Percentiles rank a stretch among this genome's conserved stretches.
These are phyloP conservation scores for Tetrahymena borealis DNA, from an alignment of 73 alveolate species.

Conservation along the genomic window DNA sequence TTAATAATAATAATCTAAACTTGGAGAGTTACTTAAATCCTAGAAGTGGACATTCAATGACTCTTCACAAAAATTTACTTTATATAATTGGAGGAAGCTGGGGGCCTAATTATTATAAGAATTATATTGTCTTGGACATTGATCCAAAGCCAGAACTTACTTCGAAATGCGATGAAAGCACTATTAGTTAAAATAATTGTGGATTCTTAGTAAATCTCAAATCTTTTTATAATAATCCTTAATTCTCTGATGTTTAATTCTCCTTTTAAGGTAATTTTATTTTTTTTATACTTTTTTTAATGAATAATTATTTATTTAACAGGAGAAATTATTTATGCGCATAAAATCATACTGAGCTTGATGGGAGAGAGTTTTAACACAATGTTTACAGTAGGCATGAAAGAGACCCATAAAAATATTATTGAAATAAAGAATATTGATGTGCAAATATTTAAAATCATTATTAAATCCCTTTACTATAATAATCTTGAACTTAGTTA, in stretches of 20 bases:
- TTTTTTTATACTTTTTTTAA: background rate
- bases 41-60: slow-evolving; percentile 85
- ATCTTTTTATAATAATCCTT: slow-evolving; percentile 48
- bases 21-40: slow-evolving; percentile 58
- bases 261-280: slow-evolving; percentile 51
- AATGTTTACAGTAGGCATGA: slow-evolving; percentile 63
- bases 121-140: slow-evolving; percentile 59
- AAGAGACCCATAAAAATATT: slow-evolving; percentile 36
- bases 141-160: slow-evolving; percentile 64
- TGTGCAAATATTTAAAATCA: slow-evolving; percentile 47
- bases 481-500: slow-evolving; percentile 72
- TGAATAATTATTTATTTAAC: background rate
- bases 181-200: slow-evolving; percentile 14
- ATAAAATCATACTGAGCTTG: slow-evolving; percentile 58
- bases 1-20: slow-evolving; percentile 24
- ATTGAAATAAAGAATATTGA: slow-evolving; percentile 54
- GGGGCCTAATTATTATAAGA: slow-evolving; percentile 67
- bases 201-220: slow-evolving; percentile 27
- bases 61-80: slow-evolving; percentile 48
- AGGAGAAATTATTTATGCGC: slow-evolving; percentile 61
- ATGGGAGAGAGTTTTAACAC: slow-evolving; percentile 49
- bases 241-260: slow-evolving; percentile 65
- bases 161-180: background rate
- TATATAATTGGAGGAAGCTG: slow-evolving; percentile 81
- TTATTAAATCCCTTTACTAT: slow-evolving; percentile 47